Evolutionary conservation across 2,329 filamentous ascomycete genomes (phyloP).

Genomic region (Sclerotinia glacialis): DNA sequence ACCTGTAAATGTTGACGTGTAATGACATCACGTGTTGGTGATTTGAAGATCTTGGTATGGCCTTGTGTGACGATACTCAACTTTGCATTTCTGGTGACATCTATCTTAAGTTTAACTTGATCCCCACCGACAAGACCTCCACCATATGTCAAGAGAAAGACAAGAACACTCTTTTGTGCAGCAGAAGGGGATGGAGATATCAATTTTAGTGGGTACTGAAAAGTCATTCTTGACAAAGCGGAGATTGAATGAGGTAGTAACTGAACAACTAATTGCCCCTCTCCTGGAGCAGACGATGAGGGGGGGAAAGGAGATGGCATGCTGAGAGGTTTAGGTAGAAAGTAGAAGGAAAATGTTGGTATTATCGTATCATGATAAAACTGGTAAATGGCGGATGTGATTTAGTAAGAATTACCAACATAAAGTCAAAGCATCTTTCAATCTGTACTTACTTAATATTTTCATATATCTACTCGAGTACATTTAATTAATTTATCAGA

Average conservation of each 20-base stretch:
- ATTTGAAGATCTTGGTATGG: conserved; percentile 95
- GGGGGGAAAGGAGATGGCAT: conserved; percentile 48
- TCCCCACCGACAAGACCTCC: conserved; percentile 91
- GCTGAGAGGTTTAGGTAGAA: not conserved
- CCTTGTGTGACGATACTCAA: conserved; percentile 70
- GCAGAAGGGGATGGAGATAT: conserved; percentile 72
- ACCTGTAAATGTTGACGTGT: conserved; percentile 58
- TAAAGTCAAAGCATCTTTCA: not conserved
- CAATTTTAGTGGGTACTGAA: conserved; percentile 93
- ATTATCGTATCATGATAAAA: conserved; percentile 5
- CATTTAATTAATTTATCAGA: not conserved
- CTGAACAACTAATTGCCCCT: conserved; percentile 72
- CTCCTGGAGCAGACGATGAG: conserved; percentile 70
- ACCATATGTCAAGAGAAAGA: conserved; percentile 92
- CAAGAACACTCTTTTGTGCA: conserved; percentile 65
- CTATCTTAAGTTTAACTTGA: conserved; percentile 67
- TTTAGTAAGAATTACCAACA: not conserved
- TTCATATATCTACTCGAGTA: not conserved
- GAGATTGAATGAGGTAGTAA: conserved; percentile 69
- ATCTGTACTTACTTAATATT: not conserved
- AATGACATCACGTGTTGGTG: conserved; percentile 52
- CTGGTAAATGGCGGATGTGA: not conserved
- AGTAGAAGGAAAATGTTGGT: not conserved
- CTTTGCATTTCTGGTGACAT: conserved; percentile 61
- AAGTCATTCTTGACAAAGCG: conserved; percentile 71